Evolutionary conservation across 2,329 filamentous ascomycete species (phyloP).

Genomic region (Fonsecaea pedrosoi): DNA sequence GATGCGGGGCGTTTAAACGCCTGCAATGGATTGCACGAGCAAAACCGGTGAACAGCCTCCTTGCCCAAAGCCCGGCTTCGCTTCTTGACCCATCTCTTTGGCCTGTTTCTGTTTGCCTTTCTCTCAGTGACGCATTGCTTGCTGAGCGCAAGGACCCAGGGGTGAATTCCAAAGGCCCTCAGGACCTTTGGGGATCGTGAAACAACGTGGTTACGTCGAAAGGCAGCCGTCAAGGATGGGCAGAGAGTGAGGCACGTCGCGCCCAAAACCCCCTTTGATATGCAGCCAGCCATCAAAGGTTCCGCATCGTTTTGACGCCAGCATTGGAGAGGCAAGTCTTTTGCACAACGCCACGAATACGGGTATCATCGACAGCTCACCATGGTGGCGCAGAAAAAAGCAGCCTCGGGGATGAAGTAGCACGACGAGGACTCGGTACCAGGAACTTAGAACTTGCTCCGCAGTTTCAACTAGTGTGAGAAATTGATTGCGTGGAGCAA

Average conservation of each 20-base stretch:
- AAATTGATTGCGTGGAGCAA: neutral
- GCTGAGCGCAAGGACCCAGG: neutral
- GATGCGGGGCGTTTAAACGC: neutral
- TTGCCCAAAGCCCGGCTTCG: neutral
- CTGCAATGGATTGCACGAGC: neutral
- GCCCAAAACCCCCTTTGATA: neutral
- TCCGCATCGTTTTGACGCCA: neutral
- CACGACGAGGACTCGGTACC: neutral
- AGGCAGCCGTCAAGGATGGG: neutral
- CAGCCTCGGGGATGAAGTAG: neutral
- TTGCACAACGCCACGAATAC: neutral
- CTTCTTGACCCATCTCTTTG: neutral
- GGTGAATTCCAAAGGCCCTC: neutral
- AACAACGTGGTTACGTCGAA: neutral
- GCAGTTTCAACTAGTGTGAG: neutral
- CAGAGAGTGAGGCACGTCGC: neutral
- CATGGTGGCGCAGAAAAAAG: neutral
- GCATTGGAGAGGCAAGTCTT: neutral
- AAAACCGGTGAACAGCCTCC: neutral
- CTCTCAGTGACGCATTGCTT: neutral
- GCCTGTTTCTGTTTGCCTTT: constrained; percentile 5
- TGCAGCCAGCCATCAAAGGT: neutral
- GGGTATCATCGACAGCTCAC: neutral
- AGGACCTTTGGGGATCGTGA: neutral
- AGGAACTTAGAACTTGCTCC: neutral